These are phyloP conservation scores for Saitozyma podzolica DNA, from an alignment of 768 basidiomycete species.

Conservation along the genomic window DNA sequence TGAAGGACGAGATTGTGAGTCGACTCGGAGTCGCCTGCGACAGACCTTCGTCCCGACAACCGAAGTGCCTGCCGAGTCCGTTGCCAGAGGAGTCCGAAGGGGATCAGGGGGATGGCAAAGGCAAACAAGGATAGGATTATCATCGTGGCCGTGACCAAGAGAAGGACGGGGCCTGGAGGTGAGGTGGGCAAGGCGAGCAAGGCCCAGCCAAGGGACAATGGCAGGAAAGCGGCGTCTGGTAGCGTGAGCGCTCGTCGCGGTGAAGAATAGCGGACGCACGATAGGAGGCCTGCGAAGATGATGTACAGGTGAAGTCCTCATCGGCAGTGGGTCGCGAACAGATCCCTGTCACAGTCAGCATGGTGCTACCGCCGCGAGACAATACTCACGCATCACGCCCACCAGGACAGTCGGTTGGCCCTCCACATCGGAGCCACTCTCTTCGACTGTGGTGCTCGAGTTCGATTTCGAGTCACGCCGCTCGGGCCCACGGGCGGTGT, in stretches of 20 bases:
- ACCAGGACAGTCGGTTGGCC: slow-evolving; percentile 6
- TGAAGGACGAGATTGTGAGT: neutral
- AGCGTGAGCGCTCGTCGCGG: neutral
- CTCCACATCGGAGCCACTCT: too few relatives aligned
- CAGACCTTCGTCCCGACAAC: neutral
- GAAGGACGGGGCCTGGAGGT: slow-evolving; percentile 11
- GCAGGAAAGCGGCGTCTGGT: slow-evolving; percentile 3
- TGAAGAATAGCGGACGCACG: slow-evolving; percentile 1
- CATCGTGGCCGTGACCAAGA: slow-evolving; percentile 5
- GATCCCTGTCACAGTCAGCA: neutral
- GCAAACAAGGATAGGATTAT: slow-evolving; percentile 2
- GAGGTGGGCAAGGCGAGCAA: slow-evolving; percentile 1
- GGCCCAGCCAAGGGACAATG: neutral
- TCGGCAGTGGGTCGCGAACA: neutral
- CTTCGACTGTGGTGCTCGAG: too few relatives aligned
- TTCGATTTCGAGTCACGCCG: neutral
- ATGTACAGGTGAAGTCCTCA: slow-evolving; percentile 8
- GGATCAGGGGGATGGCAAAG: neutral
- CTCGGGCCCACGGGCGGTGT: neutral
- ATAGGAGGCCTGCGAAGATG: slow-evolving; percentile 3
- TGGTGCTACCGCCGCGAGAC: neutral
- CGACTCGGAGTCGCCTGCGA: neutral
- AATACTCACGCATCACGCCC: slow-evolving; percentile 10
- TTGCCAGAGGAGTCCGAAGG: neutral
- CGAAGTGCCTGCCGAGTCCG: neutral